These are phyloP conservation scores for Eucalyptus shirleyi DNA, from an alignment of 345 rosid species.

Conservation along the genomic window DNA sequence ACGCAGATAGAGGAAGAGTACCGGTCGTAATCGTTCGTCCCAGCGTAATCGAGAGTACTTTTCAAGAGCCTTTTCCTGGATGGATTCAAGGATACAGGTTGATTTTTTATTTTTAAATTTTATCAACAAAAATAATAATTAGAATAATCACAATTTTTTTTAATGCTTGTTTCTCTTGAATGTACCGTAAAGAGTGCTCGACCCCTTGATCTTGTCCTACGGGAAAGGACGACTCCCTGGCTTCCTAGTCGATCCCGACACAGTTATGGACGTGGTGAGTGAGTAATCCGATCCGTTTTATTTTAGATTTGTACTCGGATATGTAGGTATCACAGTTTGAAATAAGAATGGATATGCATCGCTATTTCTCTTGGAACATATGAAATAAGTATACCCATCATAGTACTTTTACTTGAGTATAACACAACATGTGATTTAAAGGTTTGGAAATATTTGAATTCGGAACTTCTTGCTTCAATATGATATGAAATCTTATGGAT, in stretches of 20 bases:
- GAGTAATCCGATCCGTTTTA: too few relatives aligned
- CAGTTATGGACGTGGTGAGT: slow-evolving; percentile 6
- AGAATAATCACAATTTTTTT: too few relatives aligned
- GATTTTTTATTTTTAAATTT: neutral
- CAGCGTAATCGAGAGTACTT: slow-evolving; percentile 11
- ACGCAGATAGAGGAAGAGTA: neutral
- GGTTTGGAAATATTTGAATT: too few relatives aligned
- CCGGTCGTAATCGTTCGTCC: slow-evolving; percentile 19
- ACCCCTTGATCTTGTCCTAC: slow-evolving; percentile 17
- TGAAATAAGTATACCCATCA: too few relatives aligned
- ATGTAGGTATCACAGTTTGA: too few relatives aligned
- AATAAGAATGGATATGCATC: too few relatives aligned
- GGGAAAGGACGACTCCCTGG: slow-evolving; percentile 18
- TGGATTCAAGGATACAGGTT: slow-evolving; percentile 25
- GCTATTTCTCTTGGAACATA: too few relatives aligned
- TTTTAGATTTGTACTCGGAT: too few relatives aligned
- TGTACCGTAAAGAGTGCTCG: slow-evolving; percentile 6
- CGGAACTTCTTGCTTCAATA: too few relatives aligned
- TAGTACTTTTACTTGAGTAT: too few relatives aligned
- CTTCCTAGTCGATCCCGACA: slow-evolving; percentile 1
- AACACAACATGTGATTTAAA: too few relatives aligned
- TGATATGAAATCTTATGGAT: too few relatives aligned
- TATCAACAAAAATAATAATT: neutral
- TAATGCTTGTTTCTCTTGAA: neutral
- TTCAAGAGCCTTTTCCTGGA: slow-evolving; percentile 21